Evolutionary conservation across 192 early-diverging fungal genomes (phyloP).

Genomic region (Glomus cerebriforme): DNA sequence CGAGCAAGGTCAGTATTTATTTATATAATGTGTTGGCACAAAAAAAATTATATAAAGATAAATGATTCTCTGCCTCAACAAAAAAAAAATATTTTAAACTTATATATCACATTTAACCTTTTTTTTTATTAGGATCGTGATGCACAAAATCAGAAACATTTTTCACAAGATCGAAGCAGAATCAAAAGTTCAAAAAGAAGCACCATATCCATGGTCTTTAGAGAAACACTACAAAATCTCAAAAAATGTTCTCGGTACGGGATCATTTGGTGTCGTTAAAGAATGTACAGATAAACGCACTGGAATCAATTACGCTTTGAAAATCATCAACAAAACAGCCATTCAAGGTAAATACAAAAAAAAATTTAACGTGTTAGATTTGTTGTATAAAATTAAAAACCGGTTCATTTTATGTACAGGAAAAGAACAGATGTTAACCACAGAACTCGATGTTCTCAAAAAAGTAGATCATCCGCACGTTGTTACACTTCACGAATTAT

Average conservation of each 20-base stretch:
- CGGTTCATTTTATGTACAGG: constrained; percentile 34
- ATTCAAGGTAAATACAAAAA: constrained; percentile 42
- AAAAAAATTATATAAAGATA: neutral
- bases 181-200: neutral
- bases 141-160: neutral
- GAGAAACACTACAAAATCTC: constrained; percentile 45
- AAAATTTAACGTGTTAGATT: neutral
- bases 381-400: neutral
- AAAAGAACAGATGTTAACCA: constrained; percentile 63
- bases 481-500: constrained; percentile 74
- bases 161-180: neutral
- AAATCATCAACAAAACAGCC: constrained; percentile 70
- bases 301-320: constrained; percentile 64
- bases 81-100: neutral
- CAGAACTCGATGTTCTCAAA: constrained; percentile 71
- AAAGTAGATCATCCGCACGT: constrained; percentile 83
- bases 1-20: neutral
- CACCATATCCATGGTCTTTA: neutral
- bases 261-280: constrained; percentile 68
- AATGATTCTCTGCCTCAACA: neutral
- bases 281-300: constrained; percentile 62
- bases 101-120: too few species aligned
- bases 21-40: neutral
- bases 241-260: constrained; percentile 49
- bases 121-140: neutral